These are phyloP conservation scores for Meyerozyma elateridarum DNA, from an alignment of 1,139 yeast species.

Conservation along the genomic window DNA sequence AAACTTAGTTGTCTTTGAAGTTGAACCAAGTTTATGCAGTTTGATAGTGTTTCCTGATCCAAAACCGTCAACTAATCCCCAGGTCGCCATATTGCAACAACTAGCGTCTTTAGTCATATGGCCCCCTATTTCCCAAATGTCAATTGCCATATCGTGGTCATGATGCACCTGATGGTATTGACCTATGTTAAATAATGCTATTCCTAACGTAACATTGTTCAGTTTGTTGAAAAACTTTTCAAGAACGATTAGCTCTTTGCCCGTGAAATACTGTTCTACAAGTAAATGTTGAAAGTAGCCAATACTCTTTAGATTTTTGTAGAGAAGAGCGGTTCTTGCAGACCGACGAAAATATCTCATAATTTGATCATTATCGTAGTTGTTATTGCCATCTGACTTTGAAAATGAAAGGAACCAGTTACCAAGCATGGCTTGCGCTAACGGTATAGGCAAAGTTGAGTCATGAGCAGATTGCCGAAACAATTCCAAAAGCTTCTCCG, in stretches of 20 bases:
- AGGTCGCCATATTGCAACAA: slow-evolving; percentile 19
- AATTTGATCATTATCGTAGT: slow-evolving; percentile 11
- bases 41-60: slow-evolving; percentile 14
- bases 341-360: slow-evolving; percentile 6
- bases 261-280: slow-evolving; percentile 6
- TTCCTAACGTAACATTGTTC: slow-evolving; percentile 4
- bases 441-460: slow-evolving; percentile 18
- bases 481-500: slow-evolving; percentile 13
- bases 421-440: slow-evolving; percentile 22
- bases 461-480: slow-evolving; percentile 15
- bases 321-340: background rate
- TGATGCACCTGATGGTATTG: slow-evolving; percentile 4
- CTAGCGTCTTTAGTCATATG: slow-evolving; percentile 6
- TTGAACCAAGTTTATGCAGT: slow-evolving; percentile 11
- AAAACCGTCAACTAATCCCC: slow-evolving; percentile 20
- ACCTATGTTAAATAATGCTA: slow-evolving; percentile 1
- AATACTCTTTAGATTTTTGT: slow-evolving; percentile 6
- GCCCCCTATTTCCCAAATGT: slow-evolving; percentile 3
- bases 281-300: slow-evolving; percentile 5
- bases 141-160: slow-evolving; percentile 1
- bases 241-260: slow-evolving; percentile 2
- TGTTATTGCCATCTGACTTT: slow-evolving; percentile 11
- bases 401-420: slow-evolving; percentile 19
- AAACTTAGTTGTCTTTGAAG: slow-evolving; percentile 16
- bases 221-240: slow-evolving; percentile 6